Evolutionary conservation across 495 filamentous ascomycete species (phyloP).

Genomic region (Cladorrhinum samala): DNA sequence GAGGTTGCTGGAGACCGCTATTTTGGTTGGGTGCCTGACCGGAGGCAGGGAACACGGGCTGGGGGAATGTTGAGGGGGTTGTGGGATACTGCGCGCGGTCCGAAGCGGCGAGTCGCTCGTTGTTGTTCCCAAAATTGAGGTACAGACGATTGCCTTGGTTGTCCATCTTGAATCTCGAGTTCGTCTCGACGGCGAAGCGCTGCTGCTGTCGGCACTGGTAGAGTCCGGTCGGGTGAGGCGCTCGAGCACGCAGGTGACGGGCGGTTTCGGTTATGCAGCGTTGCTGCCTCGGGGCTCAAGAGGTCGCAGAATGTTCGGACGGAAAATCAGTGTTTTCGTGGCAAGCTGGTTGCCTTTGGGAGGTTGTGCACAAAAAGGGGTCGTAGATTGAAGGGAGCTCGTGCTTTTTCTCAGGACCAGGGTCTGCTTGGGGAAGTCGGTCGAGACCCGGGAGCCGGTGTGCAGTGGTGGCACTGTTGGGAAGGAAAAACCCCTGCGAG

Average conservation of each 20-base stretch:
- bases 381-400: slow-evolving; percentile 9
- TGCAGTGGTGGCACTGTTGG: slow-evolving; percentile 5
- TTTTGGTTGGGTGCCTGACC: slow-evolving; percentile 20
- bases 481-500: not conserved
- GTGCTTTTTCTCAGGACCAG: slow-evolving; percentile 17
- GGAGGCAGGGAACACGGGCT: slow-evolving; percentile 61
- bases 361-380: slow-evolving; percentile 12
- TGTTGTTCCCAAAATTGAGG: slow-evolving; percentile 65
- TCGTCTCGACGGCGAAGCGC: not conserved
- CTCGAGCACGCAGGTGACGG: no score
- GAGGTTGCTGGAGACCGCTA: slow-evolving; percentile 31
- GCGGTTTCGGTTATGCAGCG: no score
- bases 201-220: not conserved
- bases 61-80: slow-evolving; percentile 92
- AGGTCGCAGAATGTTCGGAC: not conserved
- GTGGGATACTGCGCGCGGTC: slow-evolving; percentile 82
- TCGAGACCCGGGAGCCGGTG: slow-evolving; percentile 7
- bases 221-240: no score
- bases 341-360: not conserved
- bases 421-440: slow-evolving; percentile 4
- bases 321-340: slow-evolving; percentile 5
- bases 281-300: no score
- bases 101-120: slow-evolving; percentile 57
- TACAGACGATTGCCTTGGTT: slow-evolving; percentile 58
- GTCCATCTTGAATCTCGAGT: slow-evolving; percentile 35